Conservation (phyloP, 1,139 yeast species). For the Yamadazyma trypodendri region DNA sequence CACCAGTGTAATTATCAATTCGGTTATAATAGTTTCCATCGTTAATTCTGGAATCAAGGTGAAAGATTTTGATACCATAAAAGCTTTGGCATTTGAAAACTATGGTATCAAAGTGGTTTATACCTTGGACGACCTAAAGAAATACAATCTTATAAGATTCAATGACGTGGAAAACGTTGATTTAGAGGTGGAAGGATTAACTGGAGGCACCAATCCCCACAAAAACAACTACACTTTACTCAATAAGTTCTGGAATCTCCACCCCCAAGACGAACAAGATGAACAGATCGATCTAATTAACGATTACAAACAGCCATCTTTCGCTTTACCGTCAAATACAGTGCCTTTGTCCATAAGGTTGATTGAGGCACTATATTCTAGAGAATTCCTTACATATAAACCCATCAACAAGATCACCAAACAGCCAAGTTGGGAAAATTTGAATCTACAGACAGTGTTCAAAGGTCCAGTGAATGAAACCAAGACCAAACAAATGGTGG, state of each 20-base stretch:
- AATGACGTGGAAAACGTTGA: conserved; percentile 21
- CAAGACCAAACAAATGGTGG: conserved; percentile 15
- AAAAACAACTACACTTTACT: conserved; percentile 38
- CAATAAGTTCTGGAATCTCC: conserved; percentile 47
- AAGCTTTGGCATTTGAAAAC: conserved; percentile 50
- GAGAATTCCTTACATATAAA: conserved; percentile 46
- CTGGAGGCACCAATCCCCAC: conserved; percentile 33
- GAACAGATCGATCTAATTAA: conserved; percentile 16
- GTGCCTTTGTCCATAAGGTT: conserved; percentile 50
- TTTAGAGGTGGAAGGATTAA: conserved; percentile 26
- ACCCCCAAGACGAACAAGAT: conserved; percentile 27
- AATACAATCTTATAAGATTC: conserved; percentile 25
- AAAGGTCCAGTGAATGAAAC: conserved; percentile 37
- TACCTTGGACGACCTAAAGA: conserved; percentile 26
- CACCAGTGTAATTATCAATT: conserved; percentile 43
- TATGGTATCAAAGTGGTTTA: conserved; percentile 55
- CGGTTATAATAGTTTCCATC: conserved; percentile 54
- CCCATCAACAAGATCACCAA: conserved; percentile 39
- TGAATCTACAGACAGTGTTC: conserved; percentile 39
- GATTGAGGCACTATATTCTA: conserved; percentile 49
- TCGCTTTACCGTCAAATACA: conserved; percentile 51
- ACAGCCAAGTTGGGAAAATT: conserved; percentile 47
- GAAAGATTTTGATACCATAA: conserved; percentile 52
- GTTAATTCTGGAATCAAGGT: conserved; percentile 66
- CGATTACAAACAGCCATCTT: conserved; percentile 46